These are phyloP conservation scores for Parastagonospora nodorum DNA, from an alignment of 2,329 filamentous ascomycete species.

Conservation along the genomic window DNA sequence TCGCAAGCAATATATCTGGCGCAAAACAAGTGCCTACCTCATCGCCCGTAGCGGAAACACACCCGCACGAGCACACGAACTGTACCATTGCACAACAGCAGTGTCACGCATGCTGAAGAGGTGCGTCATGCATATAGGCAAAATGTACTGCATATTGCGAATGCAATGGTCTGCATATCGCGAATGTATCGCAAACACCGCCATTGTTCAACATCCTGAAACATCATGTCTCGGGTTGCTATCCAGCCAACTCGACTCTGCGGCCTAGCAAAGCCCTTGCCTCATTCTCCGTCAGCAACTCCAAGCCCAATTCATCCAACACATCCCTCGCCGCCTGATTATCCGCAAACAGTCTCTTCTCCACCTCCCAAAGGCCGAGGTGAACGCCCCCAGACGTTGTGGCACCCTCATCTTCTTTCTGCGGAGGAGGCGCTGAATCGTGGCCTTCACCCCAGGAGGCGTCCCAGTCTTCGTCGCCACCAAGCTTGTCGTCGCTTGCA, in stretches of 20 bases:
- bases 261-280: conserved; percentile 70
- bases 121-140: neutral
- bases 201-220: neutral
- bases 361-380: conserved; percentile 52
- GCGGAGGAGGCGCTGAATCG: conserved; percentile 15
- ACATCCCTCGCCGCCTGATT: conserved; percentile 56
- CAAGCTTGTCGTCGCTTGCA: conserved; percentile 19
- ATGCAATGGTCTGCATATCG: too few relatives aligned
- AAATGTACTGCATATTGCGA: neutral
- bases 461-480: conserved; percentile 25
- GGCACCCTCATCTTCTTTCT: conserved; percentile 19
- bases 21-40: too few relatives aligned
- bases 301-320: conserved; percentile 66
- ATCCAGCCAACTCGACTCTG: conserved; percentile 63
- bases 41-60: too few relatives aligned
- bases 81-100: neutral
- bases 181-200: neutral
- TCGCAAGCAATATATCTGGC: too few relatives aligned
- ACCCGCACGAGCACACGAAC: neutral
- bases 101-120: neutral
- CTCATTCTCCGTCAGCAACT: conserved; percentile 65
- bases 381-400: conserved; percentile 15
- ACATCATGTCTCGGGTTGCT: conserved; percentile 1
- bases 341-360: conserved; percentile 52
- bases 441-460: conserved; percentile 19